Conservation (phyloP, 306 rosid species). For the Trifolium repens region DNA sequence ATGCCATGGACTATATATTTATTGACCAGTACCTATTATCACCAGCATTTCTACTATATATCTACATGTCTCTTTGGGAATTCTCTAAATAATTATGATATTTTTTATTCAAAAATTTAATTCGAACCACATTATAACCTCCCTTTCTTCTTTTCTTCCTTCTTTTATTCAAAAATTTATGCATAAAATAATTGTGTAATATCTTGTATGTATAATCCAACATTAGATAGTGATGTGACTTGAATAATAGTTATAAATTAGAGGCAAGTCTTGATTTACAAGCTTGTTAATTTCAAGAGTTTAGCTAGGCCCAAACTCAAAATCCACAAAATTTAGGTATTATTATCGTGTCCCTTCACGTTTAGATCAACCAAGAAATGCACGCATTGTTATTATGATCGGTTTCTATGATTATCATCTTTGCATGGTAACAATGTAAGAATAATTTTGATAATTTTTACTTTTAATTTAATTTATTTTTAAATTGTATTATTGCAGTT, state of each 20-base stretch:
- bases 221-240: background rate
- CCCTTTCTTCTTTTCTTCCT: background rate
- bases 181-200: background rate
- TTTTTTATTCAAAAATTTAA: background rate
- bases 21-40: background rate
- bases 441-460: background rate
- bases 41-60: slow-evolving; percentile 7
- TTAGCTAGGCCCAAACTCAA: background rate
- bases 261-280: background rate
- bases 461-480: background rate
- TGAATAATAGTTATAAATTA: background rate
- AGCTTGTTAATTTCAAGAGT: background rate
- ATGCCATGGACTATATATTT: background rate
- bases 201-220: background rate
- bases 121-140: background rate
- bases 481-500: background rate
- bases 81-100: background rate
- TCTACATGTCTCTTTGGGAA: background rate
- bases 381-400: background rate
- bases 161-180: background rate
- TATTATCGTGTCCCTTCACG: background rate
- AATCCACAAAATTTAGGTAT: background rate
- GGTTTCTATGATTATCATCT: background rate
- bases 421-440: background rate
- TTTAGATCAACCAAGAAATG: background rate